Evolutionary conservation across 345 rosid genomes (phyloP).

Genomic region (Aquilaria yunnanensis): DNA sequence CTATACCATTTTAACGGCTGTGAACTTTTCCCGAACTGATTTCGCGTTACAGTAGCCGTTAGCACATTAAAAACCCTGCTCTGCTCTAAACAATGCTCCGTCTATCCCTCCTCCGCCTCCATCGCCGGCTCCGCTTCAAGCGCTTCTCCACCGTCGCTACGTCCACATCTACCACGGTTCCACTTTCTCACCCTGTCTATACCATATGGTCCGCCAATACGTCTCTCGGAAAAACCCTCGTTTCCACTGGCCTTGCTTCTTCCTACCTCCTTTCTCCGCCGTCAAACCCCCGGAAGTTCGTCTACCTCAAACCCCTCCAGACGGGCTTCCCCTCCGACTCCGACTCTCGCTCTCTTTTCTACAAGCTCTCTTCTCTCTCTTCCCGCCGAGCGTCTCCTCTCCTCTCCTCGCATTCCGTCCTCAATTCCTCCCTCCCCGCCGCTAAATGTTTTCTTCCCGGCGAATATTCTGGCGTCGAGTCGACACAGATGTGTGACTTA

Average conservation of each 20-base stretch:
- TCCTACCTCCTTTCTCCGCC: slow-evolving; percentile 61
- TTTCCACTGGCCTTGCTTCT: slow-evolving; percentile 86
- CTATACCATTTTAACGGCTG: too few species aligned
- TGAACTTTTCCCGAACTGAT: too few species aligned
- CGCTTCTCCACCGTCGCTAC: slow-evolving; percentile 6
- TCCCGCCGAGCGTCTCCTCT: slow-evolving; percentile 39
- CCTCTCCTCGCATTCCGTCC: slow-evolving; percentile 49
- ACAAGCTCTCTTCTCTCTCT: slow-evolving; percentile 61
- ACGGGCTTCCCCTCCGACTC: slow-evolving; percentile 94
- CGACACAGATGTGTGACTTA: slow-evolving; percentile 42
- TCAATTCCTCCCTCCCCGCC: slow-evolving; percentile 50
- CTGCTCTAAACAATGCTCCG: too few species aligned
- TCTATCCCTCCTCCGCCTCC: slow-evolving; percentile 15
- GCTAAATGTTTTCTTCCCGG: slow-evolving; percentile 25
- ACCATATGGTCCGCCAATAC: slow-evolving; percentile 86
- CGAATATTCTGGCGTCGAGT: slow-evolving; percentile 1
- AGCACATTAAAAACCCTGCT: too few species aligned
- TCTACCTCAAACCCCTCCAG: slow-evolving; percentile 82
- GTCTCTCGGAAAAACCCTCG: slow-evolving; percentile 88
- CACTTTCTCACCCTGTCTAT: slow-evolving; percentile 70
- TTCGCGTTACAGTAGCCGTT: too few species aligned
- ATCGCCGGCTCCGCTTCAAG: slow-evolving; percentile 10
- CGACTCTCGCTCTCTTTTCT: slow-evolving; percentile 72
- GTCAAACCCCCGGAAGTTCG: slow-evolving; percentile 27
- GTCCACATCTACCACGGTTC: slow-evolving; percentile 18